phyloP scores from a whole-genome alignment of 345 rosid species.

The Arabidopsis suecica region DNA sequence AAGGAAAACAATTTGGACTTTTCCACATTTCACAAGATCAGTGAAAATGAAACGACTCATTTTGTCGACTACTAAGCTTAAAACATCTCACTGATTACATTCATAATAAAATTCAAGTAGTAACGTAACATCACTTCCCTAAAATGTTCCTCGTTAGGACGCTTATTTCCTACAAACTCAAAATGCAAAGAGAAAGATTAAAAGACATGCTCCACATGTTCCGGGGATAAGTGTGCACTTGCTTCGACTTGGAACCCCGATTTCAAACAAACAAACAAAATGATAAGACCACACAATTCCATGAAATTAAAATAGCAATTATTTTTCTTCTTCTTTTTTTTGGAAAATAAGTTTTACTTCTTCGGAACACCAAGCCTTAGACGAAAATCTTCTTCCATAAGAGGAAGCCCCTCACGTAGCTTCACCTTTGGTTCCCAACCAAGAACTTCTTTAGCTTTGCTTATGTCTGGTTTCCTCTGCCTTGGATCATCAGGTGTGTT shows the following conservation, averaged over 20 bases:
- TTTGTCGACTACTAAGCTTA: not conserved
- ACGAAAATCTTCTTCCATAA: slow-evolving; percentile 95
- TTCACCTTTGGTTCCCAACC: slow-evolving; percentile 95
- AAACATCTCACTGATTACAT: not conserved
- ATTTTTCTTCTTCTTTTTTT: not conserved
- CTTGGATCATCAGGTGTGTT: slow-evolving; percentile 97
- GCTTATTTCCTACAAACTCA: slow-evolving; percentile 33
- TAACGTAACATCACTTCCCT: slow-evolving; percentile 6
- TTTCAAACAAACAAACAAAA: not conserved
- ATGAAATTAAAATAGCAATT: not conserved
- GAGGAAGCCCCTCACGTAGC: slow-evolving; percentile 85
- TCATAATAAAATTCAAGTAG: not conserved
- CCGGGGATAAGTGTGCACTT: not conserved
- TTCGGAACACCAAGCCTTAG: slow-evolving; percentile 66
- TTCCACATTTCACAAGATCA: not conserved
- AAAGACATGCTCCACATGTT: not conserved
- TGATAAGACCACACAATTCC: not conserved
- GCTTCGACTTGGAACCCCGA: not conserved
- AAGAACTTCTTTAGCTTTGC: slow-evolving; percentile 78
- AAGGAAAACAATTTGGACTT: not conserved
- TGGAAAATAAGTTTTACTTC: slow-evolving; percentile 42
- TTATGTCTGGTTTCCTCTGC: slow-evolving; percentile 89
- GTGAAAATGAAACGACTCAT: not conserved
- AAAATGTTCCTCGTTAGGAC: slow-evolving; percentile 17
- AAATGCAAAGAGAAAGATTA: not conserved